phyloP scores from a whole-genome alignment of 352 stramenopile species.

The Thalassiosira sp. region DNA sequence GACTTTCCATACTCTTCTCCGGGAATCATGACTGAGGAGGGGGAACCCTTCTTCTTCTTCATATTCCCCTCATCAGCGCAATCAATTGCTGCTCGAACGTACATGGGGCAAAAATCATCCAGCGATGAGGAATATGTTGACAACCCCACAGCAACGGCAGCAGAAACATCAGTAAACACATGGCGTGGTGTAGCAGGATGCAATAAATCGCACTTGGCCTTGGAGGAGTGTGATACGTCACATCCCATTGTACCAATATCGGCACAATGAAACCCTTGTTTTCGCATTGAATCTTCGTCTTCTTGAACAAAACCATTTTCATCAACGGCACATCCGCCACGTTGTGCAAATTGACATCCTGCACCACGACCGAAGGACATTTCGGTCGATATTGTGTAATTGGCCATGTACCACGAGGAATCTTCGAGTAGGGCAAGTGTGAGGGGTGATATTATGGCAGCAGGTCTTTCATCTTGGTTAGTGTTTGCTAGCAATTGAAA shows the following conservation, averaged over 20 bases:
- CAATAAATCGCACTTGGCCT: conserved; percentile 46
- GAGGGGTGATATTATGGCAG: conserved; percentile 44
- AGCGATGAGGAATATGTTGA: neutral
- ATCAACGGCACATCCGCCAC: conserved; percentile 37
- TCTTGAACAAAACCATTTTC: conserved; percentile 10
- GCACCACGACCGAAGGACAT: conserved; percentile 47
- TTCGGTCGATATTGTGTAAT: conserved; percentile 43
- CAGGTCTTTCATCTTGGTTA: neutral
- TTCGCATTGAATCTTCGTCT: conserved; percentile 2
- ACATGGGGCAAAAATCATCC: conserved; percentile 28
- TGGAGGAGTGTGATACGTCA: conserved; percentile 41
- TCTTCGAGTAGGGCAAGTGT: conserved; percentile 65
- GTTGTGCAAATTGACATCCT: conserved; percentile 64
- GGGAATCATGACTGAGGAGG: neutral
- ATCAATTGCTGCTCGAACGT: conserved; percentile 31
- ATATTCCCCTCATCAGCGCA: too few relatives aligned
- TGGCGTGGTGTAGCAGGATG: too few relatives aligned
- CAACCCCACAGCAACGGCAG: neutral
- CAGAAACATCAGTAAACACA: too few relatives aligned
- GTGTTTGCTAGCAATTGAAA: conserved; percentile 23
- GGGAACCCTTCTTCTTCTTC: too few relatives aligned
- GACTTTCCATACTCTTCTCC: conserved; percentile 41
- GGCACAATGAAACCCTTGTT: conserved; percentile 44
- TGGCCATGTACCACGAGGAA: conserved; percentile 59
- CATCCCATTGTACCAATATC: conserved; percentile 39